Conservation (phyloP, 2,329 filamentous ascomycete species). For the Aspergillus tanneri region DNA sequence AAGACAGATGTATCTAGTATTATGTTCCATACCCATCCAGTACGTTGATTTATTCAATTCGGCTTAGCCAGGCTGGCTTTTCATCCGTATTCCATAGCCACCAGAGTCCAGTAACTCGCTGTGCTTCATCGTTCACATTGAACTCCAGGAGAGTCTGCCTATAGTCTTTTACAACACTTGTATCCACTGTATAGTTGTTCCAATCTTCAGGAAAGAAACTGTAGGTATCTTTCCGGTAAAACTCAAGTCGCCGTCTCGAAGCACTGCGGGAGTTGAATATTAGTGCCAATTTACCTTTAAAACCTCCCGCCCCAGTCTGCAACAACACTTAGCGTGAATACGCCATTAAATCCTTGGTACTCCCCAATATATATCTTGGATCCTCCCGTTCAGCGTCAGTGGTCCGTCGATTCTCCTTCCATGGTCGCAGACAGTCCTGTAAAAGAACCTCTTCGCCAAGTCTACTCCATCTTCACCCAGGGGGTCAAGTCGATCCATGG, state of each 20-base stretch:
- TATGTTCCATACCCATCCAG: too few relatives aligned
- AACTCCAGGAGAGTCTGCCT: slow-evolving; percentile 5
- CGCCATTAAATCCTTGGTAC: slow-evolving; percentile 9
- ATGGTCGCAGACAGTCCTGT: slow-evolving; percentile 4
- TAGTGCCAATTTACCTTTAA: background rate
- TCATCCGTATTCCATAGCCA: slow-evolving; percentile 11
- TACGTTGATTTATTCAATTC: too few relatives aligned
- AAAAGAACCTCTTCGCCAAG: background rate
- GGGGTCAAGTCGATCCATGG: slow-evolving; percentile 12
- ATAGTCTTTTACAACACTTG: background rate
- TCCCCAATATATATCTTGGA: slow-evolving; percentile 2
- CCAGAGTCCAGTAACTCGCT: slow-evolving; percentile 1
- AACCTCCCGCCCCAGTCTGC: too few relatives aligned
- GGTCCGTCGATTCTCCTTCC: background rate
- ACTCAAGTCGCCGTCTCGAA: slow-evolving; percentile 1
- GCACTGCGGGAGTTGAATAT: slow-evolving; percentile 9
- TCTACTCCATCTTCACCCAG: slow-evolving; percentile 11
- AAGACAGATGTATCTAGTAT: too few relatives aligned
- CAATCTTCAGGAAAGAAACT: slow-evolving; percentile 6
- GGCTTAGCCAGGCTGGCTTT: slow-evolving; percentile 1
- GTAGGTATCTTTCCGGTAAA: slow-evolving; percentile 7
- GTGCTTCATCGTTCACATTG: background rate
- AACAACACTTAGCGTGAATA: slow-evolving; percentile 6
- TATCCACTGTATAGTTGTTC: background rate
- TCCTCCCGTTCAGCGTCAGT: background rate